Evolutionary conservation across 305 asterid species (phyloP).

Genomic region (Fraxinus sp.): DNA sequence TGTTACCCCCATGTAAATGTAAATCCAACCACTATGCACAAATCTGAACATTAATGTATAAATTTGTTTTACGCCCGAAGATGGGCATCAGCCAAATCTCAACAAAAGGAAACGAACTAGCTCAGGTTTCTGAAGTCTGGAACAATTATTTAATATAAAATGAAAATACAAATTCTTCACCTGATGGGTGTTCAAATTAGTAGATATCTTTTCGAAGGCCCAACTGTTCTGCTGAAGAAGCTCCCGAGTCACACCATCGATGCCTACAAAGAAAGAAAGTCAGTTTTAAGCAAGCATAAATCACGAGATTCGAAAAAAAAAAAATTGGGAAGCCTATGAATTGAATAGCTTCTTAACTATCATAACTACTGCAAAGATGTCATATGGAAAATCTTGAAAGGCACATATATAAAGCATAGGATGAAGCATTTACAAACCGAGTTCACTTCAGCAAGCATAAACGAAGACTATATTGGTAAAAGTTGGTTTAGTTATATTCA

Average conservation of each 20-base stretch:
- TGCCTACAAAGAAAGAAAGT: slow-evolving; percentile 32
- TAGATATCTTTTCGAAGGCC: slow-evolving; percentile 69
- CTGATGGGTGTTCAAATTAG: slow-evolving; percentile 67
- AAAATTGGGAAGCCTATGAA: not conserved
- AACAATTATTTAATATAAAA: not conserved
- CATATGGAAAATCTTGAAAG: no score
- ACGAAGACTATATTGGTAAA: no score
- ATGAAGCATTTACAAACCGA: no score
- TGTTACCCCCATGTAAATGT: not conserved
- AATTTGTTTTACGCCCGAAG: not conserved
- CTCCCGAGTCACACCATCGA: slow-evolving; percentile 46
- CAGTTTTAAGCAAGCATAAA: not conserved
- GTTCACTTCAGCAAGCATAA: no score
- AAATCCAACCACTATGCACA: not conserved
- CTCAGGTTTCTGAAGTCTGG: not conserved
- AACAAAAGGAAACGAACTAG: not conserved
- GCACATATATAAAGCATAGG: no score
- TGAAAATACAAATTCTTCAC: slow-evolving; percentile 30
- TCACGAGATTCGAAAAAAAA: not conserved
- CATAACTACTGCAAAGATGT: no score
- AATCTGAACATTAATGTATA: not conserved
- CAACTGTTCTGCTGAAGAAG: slow-evolving; percentile 78
- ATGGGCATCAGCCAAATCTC: not conserved
- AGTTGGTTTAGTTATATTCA: no score
- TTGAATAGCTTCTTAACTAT: not conserved